Percentiles rank a stretch among this genome's conserved stretches.
phyloP scores from a whole-genome alignment of 306 rosid species.

The Malus sylvestris region DNA sequence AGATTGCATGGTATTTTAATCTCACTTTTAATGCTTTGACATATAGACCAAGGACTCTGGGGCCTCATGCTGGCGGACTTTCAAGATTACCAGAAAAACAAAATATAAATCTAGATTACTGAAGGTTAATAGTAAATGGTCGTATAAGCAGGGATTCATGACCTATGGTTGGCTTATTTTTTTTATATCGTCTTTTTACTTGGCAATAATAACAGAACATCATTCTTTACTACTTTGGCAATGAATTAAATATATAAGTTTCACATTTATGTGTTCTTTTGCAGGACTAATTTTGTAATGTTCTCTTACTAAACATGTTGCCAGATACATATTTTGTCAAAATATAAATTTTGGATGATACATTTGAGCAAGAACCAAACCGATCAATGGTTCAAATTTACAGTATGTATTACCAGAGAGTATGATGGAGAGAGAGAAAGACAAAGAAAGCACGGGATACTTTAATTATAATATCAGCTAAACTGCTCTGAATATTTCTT shows the following conservation, averaged over 20 bases:
- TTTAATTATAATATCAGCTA: background rate
- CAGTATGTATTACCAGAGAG: background rate
- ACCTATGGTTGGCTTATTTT: background rate
- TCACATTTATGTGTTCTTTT: too few relatives aligned
- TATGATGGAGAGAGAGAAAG: too few relatives aligned
- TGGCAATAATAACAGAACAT: background rate
- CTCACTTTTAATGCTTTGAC: background rate
- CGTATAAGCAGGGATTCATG: background rate
- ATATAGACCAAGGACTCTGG: background rate
- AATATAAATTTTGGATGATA: background rate
- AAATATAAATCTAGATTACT: background rate
- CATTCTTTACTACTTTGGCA: too few relatives aligned
- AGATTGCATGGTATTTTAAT: background rate
- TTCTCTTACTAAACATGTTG: background rate
- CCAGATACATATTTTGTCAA: background rate
- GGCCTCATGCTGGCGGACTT: too few relatives aligned
- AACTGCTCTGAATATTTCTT: background rate
- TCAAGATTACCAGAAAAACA: background rate
- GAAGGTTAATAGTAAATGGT: background rate
- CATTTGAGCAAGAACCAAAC: background rate
- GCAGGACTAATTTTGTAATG: background rate
- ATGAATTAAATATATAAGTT: too few relatives aligned
- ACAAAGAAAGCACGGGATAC: background rate
- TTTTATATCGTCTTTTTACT: background rate
- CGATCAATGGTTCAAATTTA: background rate